Conservation (phyloP, 345 rosid species). For the Gossypium turneri region DNA sequence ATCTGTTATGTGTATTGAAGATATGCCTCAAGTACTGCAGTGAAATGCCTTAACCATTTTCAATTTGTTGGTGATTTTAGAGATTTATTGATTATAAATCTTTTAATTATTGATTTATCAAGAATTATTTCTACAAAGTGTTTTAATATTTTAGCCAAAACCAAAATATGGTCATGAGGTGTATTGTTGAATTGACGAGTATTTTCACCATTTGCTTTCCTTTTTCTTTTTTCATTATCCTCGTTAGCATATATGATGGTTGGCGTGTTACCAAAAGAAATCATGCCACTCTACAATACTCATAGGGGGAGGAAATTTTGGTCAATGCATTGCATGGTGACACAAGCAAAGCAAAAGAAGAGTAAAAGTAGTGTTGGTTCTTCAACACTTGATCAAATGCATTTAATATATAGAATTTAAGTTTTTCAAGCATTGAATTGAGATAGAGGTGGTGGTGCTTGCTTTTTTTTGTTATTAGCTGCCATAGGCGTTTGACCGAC, state of each 20-base stretch:
- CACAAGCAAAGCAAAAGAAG: neutral
- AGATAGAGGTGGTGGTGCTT: neutral
- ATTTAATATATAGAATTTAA: neutral
- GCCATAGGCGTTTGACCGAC: neutral
- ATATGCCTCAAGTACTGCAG: too few species aligned
- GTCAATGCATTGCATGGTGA: neutral
- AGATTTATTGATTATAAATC: too few species aligned
- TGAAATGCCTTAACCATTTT: too few species aligned
- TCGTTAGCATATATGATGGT: neutral
- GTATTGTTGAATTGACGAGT: neutral
- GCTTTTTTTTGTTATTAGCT: neutral
- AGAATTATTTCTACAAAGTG: too few species aligned
- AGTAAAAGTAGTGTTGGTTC: neutral
- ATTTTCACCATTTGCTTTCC: neutral
- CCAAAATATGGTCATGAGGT: neutral
- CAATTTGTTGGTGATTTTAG: too few species aligned
- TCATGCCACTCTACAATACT: neutral
- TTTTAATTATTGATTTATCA: too few species aligned
- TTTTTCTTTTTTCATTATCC: neutral
- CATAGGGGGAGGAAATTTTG: neutral
- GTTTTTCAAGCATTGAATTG: neutral
- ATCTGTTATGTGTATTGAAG: too few species aligned
- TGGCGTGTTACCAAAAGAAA: neutral
- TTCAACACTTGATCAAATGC: slow-evolving; percentile 4
- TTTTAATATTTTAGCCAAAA: neutral